phyloP scores from a whole-genome alignment of 345 rosid species.

The Gossypium arboreum region DNA sequence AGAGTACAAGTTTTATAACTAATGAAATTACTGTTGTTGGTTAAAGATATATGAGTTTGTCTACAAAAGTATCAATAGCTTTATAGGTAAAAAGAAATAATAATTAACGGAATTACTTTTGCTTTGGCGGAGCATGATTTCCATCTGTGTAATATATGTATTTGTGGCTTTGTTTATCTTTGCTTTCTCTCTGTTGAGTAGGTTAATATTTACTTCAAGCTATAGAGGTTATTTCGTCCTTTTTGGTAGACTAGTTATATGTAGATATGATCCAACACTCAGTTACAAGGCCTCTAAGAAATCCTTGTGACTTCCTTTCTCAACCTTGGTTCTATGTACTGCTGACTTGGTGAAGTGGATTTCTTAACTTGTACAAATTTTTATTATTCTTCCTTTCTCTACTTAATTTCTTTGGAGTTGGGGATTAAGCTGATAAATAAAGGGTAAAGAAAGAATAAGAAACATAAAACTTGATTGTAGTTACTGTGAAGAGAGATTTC shows the following conservation, averaged over 20 bases:
- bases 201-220: conserved; percentile 27
- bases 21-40: too few species aligned
- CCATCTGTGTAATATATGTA: conserved; percentile 29
- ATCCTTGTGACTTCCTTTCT: conserved; percentile 16
- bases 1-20: too few species aligned
- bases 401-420: too few species aligned
- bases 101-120: too few species aligned
- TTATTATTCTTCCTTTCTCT: not conserved
- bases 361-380: conserved; percentile 31
- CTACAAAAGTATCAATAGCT: too few species aligned
- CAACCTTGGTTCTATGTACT: conserved; percentile 33
- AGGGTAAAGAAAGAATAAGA: too few species aligned
- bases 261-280: conserved; percentile 34
- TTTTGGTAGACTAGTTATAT: conserved; percentile 36
- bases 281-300: conserved; percentile 22
- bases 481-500: too few species aligned
- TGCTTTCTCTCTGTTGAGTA: conserved; percentile 1
- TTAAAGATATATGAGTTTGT: too few species aligned
- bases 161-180: conserved; percentile 27
- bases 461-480: too few species aligned
- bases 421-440: too few species aligned
- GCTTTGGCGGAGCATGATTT: too few species aligned
- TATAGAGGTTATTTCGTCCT: conserved; percentile 40
- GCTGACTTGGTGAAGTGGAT: conserved; percentile 37
- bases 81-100: too few species aligned